phyloP scores from a whole-genome alignment of 805 yeast species.

The Zygoascus biomembranicola region DNA sequence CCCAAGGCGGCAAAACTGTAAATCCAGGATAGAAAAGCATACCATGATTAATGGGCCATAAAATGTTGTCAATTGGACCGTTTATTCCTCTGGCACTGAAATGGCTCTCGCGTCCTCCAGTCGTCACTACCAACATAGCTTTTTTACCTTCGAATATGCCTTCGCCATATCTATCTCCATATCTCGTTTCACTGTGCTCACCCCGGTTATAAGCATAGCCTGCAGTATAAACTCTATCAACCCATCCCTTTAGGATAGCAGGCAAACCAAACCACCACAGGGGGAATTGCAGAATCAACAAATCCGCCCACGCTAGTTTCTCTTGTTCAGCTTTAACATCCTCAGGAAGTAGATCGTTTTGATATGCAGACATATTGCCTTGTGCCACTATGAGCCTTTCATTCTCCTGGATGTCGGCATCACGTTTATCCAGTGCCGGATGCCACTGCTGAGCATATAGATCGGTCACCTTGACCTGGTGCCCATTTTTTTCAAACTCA shows the following conservation, averaged over 20 bases:
- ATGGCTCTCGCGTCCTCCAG: neutral
- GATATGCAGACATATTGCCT: neutral
- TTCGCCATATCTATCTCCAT: neutral
- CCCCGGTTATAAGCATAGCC: neutral
- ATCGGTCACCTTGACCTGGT: slow-evolving; percentile 1
- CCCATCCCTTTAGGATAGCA: slow-evolving; percentile 1
- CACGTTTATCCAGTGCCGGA: neutral
- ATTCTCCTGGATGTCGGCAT: neutral
- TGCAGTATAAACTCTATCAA: neutral
- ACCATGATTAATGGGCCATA: neutral
- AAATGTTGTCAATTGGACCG: neutral
- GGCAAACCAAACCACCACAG: neutral
- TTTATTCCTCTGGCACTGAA: neutral
- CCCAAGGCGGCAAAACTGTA: neutral
- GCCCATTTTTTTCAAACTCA: neutral
- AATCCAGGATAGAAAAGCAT: neutral
- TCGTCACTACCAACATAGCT: neutral
- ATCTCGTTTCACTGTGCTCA: neutral
- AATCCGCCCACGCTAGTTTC: neutral
- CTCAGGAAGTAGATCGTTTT: neutral
- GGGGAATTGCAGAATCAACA: slow-evolving; percentile 1
- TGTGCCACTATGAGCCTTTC: neutral
- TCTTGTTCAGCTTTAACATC: neutral
- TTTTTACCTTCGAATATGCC: neutral
- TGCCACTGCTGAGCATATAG: neutral